Evolutionary conservation across 768 basidiomycete species (phyloP), one percentile per base, ranked within the genome.

Genomic region (Hygrophoropsis aurantiaca): DNA sequence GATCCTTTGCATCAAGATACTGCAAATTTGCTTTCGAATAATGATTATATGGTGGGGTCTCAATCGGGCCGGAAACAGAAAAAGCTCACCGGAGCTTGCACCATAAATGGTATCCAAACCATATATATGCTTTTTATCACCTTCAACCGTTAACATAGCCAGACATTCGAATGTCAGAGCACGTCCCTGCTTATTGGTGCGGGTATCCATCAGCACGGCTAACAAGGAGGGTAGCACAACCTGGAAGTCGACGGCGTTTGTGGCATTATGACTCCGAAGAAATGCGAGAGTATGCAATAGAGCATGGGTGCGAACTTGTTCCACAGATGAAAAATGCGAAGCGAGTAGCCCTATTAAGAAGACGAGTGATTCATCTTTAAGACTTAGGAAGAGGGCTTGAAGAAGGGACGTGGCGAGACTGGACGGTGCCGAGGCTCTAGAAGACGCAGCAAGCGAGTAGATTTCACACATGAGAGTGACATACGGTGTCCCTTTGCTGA

Each of bases 291-390:
- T 82, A 60, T 97, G 93, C 4, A 77, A 69, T 8, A 97, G 70
- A 0, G 92, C 84, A 2, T 82, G 73, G 2, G 75, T 66, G 47
- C 67, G 74, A 49, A 73, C 74, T 40, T 67, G 54, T 18, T 65
- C 58, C 9, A 59, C 51, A 11, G 58, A 43, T 9, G 60, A 51
- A 9, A 57, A 57, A 1, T 60, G 56, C 3, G 71, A 71, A 78
- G 87, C 90, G 20, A 68, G 51, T n/a, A 87, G 59, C 0, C 88
- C 85, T 0, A 86, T 80, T 10, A 99, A 78, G 72, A 99, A 95
- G 0, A 83, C 74, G 11, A 97, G 69, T 0, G 87, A 74, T 44
- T 85, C 85, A 24, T 85, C 80, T 42, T 78, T 80, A 11, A 95
- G 69, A 47, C 74, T 80, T 25, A 76, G 66, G 59, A 97, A 91